Percentiles rank a stretch among this genome's conserved stretches.
Conservation (phyloP, 2,329 filamentous ascomycete genomes). For the Mycosphaerella sp. region DNA sequence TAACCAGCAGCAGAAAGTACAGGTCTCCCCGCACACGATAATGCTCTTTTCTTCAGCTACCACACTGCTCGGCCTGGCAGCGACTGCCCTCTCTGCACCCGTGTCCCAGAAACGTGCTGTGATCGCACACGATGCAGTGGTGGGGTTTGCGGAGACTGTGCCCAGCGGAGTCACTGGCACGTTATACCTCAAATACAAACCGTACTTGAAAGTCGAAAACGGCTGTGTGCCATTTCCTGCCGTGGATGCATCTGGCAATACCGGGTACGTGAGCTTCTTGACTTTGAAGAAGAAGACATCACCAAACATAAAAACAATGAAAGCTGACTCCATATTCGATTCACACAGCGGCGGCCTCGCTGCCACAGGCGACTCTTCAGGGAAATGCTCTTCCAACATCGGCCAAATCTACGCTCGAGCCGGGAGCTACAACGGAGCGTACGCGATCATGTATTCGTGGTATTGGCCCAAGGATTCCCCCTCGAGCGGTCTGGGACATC, state of each 20-base stretch:
- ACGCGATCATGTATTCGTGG: slow-evolving; percentile 51
- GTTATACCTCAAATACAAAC: slow-evolving; percentile 53
- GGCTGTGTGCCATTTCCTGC: slow-evolving; percentile 60
- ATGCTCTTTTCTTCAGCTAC: slow-evolving; percentile 3
- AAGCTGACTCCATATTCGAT: not conserved
- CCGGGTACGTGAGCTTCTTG: slow-evolving; percentile 38
- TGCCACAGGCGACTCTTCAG: slow-evolving; percentile 36
- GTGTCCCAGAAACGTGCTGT: slow-evolving; percentile 35
- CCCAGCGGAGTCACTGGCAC: slow-evolving; percentile 44
- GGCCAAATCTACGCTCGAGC: slow-evolving; percentile 50
- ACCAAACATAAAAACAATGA: not conserved
- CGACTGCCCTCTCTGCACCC: slow-evolving; percentile 9
- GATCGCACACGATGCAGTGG: slow-evolving; percentile 45
- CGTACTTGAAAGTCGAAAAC: slow-evolving; percentile 49
- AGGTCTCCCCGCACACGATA: not conserved
- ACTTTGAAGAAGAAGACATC: slow-evolving; percentile 8
- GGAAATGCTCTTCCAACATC: slow-evolving; percentile 40
- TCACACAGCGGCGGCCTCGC: slow-evolving; percentile 40
- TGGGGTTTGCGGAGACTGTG: slow-evolving; percentile 50
- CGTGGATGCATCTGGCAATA: slow-evolving; percentile 54
- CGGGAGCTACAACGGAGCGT: slow-evolving; percentile 38
- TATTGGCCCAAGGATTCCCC: slow-evolving; percentile 47
- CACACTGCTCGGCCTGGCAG: not conserved
- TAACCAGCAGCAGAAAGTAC: not conserved
- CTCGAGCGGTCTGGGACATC: slow-evolving; percentile 43